Evolutionary conservation across 805 yeast genomes (phyloP).

Genomic region (Ogataea neopini): DNA sequence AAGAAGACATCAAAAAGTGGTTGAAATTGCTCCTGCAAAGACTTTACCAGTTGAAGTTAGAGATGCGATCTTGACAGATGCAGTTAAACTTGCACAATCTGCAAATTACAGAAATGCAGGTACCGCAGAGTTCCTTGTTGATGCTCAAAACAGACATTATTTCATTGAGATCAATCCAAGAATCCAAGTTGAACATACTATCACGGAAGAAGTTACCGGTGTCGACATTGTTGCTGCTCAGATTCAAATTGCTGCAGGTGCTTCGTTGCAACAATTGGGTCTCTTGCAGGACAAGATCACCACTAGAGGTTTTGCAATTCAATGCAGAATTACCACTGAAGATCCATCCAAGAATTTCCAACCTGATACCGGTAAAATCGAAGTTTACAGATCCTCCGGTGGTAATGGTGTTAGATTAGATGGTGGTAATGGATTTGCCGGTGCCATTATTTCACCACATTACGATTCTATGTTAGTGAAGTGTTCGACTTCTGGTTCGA

Average conservation of each 20-base stretch:
- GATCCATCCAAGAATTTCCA: constrained; percentile 96
- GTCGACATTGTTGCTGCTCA: constrained; percentile 98
- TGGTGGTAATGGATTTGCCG: constrained; percentile 98
- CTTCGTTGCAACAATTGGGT: constrained; percentile 87
- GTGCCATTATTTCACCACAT: constrained; percentile 94
- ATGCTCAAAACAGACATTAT: constrained; percentile 89
- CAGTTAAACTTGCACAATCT: constrained; percentile 84
- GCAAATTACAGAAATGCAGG: constrained; percentile 97
- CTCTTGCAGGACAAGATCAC: constrained; percentile 92
- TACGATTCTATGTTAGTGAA: constrained; percentile 98
- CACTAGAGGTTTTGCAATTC: constrained; percentile 96
- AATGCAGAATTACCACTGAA: constrained; percentile 98
- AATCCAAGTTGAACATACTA: constrained; percentile 97
- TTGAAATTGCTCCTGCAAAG: constrained; percentile 97
- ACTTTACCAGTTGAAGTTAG: constrained; percentile 80
- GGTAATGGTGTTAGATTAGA: constrained; percentile 99
- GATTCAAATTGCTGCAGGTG: constrained; percentile 98
- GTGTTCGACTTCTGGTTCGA: constrained; percentile 96
- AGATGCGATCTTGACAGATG: constrained; percentile 91
- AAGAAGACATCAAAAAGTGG: constrained; percentile 98
- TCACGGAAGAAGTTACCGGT: constrained; percentile 98
- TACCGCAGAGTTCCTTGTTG: constrained; percentile 97
- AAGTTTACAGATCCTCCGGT: constrained; percentile 97
- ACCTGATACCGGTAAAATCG: constrained; percentile 98
- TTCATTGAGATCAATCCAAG: constrained; percentile 98